These are phyloP conservation scores for Baorangia bicolor DNA, from an alignment of 768 basidiomycete genomes.

Conservation along the genomic window DNA sequence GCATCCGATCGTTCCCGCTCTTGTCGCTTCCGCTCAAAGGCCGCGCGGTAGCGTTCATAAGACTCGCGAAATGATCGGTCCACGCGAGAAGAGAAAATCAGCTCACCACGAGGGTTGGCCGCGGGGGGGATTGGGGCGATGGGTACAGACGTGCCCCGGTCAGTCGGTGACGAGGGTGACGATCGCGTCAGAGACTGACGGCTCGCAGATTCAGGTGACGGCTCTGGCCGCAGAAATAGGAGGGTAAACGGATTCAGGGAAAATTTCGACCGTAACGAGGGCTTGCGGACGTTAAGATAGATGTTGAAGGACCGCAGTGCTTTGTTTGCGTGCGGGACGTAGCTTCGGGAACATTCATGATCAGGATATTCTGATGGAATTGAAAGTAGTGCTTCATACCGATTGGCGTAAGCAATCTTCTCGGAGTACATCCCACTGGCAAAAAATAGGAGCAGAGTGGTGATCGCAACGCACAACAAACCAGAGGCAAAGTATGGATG, in stretches of 20 bases:
- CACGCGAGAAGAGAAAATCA: slow-evolving; percentile 92
- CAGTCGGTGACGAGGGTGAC: slow-evolving; percentile 34
- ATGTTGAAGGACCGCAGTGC: slow-evolving; percentile 93
- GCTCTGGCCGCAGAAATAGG: slow-evolving; percentile 33
- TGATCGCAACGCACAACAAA: slow-evolving; percentile 82
- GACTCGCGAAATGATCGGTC: slow-evolving; percentile 80
- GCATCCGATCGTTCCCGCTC: slow-evolving; percentile 51
- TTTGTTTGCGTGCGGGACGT: slow-evolving; percentile 93
- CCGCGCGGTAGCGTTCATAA: slow-evolving; percentile 88
- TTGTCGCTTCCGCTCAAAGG: slow-evolving; percentile 78
- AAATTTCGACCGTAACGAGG: slow-evolving; percentile 63
- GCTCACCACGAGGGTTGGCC: slow-evolving; percentile 88
- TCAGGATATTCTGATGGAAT: slow-evolving; percentile 15
- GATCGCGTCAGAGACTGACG: slow-evolving; percentile 29
- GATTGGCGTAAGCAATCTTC: slow-evolving; percentile 95
- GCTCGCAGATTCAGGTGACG: slow-evolving; percentile 19
- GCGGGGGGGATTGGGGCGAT: slow-evolving; percentile 79
- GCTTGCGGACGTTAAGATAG: slow-evolving; percentile 91
- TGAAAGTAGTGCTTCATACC: slow-evolving; percentile 49
- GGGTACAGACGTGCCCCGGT: slow-evolving; percentile 47
- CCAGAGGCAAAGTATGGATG: slow-evolving; percentile 80
- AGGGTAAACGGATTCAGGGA: slow-evolving; percentile 41
- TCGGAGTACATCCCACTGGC: slow-evolving; percentile 95
- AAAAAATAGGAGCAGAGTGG: slow-evolving; percentile 91
- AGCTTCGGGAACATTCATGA: slow-evolving; percentile 49